Conservation (phyloP, 495 filamentous ascomycete genomes). For the Lasiosphaeria miniovina region DNA sequence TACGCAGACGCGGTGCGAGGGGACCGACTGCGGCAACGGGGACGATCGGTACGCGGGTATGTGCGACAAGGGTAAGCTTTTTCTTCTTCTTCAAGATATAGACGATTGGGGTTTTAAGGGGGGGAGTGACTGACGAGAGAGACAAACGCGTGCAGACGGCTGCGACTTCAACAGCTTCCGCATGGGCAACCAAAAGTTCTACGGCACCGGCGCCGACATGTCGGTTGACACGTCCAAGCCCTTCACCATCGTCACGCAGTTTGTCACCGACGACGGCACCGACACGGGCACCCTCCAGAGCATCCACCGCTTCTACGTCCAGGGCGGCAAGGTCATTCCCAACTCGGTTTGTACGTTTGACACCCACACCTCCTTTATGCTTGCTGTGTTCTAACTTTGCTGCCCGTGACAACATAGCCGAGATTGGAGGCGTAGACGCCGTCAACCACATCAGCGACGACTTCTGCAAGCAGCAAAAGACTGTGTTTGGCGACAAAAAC, state of each 20-base stretch:
- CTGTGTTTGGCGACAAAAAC: conserved; percentile 55
- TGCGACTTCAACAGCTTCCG: conserved; percentile 73
- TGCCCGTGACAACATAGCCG: conserved; percentile 19
- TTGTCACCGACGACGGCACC: conserved; percentile 58
- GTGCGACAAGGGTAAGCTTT: conserved; percentile 32
- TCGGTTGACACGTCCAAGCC: conserved; percentile 58
- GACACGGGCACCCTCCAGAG: conserved; percentile 52
- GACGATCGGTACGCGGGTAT: conserved; percentile 34
- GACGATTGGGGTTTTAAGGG: conserved; percentile 37
- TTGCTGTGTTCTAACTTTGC: no score
- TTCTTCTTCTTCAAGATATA: conserved; percentile 3
- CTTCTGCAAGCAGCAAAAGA: conserved; percentile 61
- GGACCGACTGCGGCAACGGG: conserved; percentile 34
- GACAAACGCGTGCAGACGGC: conserved; percentile 41
- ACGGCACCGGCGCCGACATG: conserved; percentile 47
- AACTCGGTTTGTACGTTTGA: conserved; percentile 31
- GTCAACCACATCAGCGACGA: conserved; percentile 54
- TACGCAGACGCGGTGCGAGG: conserved; percentile 51
- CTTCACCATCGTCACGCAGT: conserved; percentile 72
- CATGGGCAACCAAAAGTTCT: conserved; percentile 57
- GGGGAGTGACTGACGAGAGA: conserved; percentile 49
- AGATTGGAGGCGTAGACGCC: conserved; percentile 48
- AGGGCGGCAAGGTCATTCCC: conserved; percentile 55
- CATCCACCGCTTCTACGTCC: conserved; percentile 65
- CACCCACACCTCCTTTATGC: no score